These are phyloP conservation scores for Penicillium polonicum DNA, from an alignment of 2,329 filamentous ascomycete species.

Conservation along the genomic window DNA sequence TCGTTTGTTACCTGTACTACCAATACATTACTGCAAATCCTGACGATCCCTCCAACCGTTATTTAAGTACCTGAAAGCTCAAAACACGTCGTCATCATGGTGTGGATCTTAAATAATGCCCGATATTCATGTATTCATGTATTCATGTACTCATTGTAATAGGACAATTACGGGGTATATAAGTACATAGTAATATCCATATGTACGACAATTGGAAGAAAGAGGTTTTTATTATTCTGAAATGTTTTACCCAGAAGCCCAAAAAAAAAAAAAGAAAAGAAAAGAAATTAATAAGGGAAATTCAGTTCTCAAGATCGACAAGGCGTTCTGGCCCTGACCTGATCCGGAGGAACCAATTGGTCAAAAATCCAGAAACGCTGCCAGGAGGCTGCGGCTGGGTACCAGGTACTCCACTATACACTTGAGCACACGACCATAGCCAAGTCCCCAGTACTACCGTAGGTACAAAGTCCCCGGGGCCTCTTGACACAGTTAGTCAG, in stretches of 20 bases:
- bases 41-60: conserved; percentile 1
- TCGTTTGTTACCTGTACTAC: neutral
- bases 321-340: conserved; percentile 18
- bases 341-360: conserved; percentile 20
- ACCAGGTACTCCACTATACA: conserved; percentile 9
- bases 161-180: neutral
- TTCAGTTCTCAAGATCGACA: conserved; percentile 13
- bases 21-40: neutral
- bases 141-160: neutral
- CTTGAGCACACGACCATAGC: conserved; percentile 1
- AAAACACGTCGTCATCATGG: conserved; percentile 8
- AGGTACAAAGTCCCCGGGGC: no score
- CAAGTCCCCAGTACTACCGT: conserved; percentile 4
- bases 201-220: neutral
- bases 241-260: neutral
- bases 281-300: neutral
- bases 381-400: conserved; percentile 5
- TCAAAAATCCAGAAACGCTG: neutral
- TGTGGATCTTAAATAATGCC: conserved; percentile 4
- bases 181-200: neutral
- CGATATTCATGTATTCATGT: neutral
- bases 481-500: conserved; percentile 4
- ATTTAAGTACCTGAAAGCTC: conserved; percentile 1
- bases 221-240: neutral
- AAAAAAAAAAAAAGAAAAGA: no score